These are phyloP conservation scores for Mortierella sp. DNA, from an alignment of 371 early-diverging fungal species.

Conservation along the genomic window DNA sequence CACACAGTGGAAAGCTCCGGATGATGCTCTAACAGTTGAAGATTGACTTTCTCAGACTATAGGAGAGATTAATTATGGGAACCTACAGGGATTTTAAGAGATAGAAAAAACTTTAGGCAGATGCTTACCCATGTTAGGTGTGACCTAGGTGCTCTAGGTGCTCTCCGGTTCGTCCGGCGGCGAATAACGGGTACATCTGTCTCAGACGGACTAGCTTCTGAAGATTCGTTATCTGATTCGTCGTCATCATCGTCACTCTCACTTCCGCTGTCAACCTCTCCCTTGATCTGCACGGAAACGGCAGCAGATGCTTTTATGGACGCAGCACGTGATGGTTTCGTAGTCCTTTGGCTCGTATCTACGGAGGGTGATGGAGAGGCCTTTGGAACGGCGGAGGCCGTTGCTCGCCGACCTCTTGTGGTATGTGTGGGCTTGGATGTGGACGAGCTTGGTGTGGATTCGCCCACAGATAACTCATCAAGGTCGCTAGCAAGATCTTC, in stretches of 20 bases:
- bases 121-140: slow-evolving; percentile 25
- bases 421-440: neutral
- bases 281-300: slow-evolving; percentile 23
- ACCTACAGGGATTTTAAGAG: neutral
- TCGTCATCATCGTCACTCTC: slow-evolving; percentile 30
- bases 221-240: slow-evolving; percentile 9
- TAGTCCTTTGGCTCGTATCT: neutral
- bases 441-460: neutral
- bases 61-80: neutral
- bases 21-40: slow-evolving; percentile 60
- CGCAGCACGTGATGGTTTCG: slow-evolving; percentile 14
- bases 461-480: neutral
- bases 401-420: neutral
- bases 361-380: neutral
- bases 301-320: slow-evolving; percentile 33
- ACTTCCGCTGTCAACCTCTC: slow-evolving; percentile 22
- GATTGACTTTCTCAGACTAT: slow-evolving; percentile 40
- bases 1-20: slow-evolving; percentile 78
- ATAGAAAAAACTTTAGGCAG: neutral
- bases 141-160: neutral
- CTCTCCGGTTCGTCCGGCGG: slow-evolving; percentile 4
- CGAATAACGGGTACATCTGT: slow-evolving; percentile 8
- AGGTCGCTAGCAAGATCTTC: slow-evolving; percentile 2
- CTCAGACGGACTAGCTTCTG: slow-evolving; percentile 5
- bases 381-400: no score